These are phyloP conservation scores for Amanita pseudoporphyria DNA, from an alignment of 768 basidiomycete species.

Conservation along the genomic window DNA sequence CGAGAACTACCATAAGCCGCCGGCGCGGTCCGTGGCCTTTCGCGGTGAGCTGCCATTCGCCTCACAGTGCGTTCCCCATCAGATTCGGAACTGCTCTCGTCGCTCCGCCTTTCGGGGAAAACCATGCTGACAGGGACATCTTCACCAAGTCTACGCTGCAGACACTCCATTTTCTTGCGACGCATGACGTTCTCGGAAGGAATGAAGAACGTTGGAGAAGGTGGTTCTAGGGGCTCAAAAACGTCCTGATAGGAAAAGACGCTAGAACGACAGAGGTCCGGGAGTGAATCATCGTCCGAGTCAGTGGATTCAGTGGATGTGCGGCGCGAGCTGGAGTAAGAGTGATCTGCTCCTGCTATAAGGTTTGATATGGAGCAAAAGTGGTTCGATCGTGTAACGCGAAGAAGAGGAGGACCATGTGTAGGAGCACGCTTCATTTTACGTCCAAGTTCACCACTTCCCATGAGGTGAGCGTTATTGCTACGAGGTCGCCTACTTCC, in stretches of 20 bases:
- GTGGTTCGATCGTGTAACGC: background rate
- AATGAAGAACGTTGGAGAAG: background rate
- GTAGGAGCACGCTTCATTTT: background rate
- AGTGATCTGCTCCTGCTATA: background rate
- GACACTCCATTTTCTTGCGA: conserved; percentile 3
- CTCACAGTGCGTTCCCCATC: background rate
- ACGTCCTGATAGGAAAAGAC: background rate
- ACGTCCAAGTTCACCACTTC: background rate
- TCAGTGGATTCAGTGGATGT: background rate
- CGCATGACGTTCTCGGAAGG: background rate
- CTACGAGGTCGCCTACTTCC: background rate
- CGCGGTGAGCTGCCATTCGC: background rate
- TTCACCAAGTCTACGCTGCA: conserved; percentile 3
- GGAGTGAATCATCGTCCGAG: background rate
- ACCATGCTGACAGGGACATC: conserved; percentile 1
- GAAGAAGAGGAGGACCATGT: background rate
- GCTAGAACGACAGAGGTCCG: background rate
- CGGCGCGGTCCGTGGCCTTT: background rate
- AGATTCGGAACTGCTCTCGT: background rate
- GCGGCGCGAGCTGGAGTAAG: background rate
- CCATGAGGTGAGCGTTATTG: background rate
- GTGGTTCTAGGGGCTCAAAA: background rate
- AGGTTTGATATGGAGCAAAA: background rate
- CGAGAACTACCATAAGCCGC: background rate
- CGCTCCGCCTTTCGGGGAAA: background rate